Percentiles rank a stretch among this genome's conserved stretches.
Conservation (phyloP, 257 asterid genomes). For the Rauvolfia tetraphylla region DNA sequence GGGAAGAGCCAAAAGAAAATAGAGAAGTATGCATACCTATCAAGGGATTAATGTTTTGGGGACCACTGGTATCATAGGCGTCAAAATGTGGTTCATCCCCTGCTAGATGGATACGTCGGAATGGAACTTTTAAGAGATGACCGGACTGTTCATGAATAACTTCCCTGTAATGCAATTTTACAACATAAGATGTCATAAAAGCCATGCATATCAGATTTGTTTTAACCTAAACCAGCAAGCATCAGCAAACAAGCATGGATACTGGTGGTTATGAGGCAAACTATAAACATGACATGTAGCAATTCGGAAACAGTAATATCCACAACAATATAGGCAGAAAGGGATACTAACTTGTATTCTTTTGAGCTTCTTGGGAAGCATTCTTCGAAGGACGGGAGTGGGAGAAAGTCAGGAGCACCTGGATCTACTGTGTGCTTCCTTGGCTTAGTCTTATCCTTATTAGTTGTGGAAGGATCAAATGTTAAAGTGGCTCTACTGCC, state of each 20-base stretch:
- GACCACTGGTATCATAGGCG: slow-evolving; percentile 97
- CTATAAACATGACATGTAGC: not conserved
- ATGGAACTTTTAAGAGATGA: slow-evolving; percentile 71
- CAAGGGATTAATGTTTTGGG: slow-evolving; percentile 66
- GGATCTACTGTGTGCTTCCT: slow-evolving; percentile 89
- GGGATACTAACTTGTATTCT: slow-evolving; percentile 51
- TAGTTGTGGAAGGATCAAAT: slow-evolving; percentile 61
- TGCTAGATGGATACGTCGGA: slow-evolving; percentile 75
- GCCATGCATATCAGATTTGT: not conserved
- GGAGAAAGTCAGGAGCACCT: slow-evolving; percentile 82
- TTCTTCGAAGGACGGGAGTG: slow-evolving; percentile 86
- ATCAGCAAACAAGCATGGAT: not conserved
- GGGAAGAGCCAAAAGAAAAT: not conserved
- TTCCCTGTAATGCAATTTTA: slow-evolving; percentile 56
- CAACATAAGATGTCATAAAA: slow-evolving; percentile 9
- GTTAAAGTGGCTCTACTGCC: slow-evolving; percentile 69
- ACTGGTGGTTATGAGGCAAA: not conserved
- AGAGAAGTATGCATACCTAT: slow-evolving; percentile 40
- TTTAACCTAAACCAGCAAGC: not conserved
- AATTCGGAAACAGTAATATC: not conserved
- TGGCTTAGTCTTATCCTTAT: slow-evolving; percentile 47
- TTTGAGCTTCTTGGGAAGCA: slow-evolving; percentile 96
- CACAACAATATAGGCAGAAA: no score
- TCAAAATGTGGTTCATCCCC: slow-evolving; percentile 94
- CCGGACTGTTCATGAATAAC: slow-evolving; percentile 79